Conservation (phyloP, 148 eudicot genomes). For the Agrostemma githago region DNA sequence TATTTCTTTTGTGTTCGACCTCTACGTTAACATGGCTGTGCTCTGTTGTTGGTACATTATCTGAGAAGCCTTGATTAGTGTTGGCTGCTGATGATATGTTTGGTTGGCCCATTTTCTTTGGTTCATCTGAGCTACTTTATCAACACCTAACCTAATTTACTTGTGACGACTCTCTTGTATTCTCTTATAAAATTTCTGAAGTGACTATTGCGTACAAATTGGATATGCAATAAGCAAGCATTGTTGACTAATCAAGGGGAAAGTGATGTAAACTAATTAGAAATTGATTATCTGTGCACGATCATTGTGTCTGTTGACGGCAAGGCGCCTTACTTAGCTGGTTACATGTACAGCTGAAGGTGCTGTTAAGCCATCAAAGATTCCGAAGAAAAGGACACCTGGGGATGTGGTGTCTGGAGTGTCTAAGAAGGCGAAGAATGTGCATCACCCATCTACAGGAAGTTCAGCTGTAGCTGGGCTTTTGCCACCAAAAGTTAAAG, state of each 20-base stretch:
- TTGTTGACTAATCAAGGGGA: neutral
- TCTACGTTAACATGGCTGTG: neutral
- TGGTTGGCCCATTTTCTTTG: neutral
- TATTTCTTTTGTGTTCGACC: neutral
- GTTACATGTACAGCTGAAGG: slow-evolving; percentile 26
- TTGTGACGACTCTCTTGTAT: neutral
- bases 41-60: neutral
- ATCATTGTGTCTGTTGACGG: neutral
- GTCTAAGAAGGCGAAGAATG: slow-evolving; percentile 29
- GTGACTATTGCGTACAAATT: neutral
- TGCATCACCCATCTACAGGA: slow-evolving; percentile 16
- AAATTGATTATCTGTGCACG: neutral
- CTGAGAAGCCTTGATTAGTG: neutral
- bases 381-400: slow-evolving; percentile 32
- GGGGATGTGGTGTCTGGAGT: slow-evolving; percentile 28
- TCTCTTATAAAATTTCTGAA: neutral
- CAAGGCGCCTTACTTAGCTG: slow-evolving; percentile 5
- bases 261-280: neutral
- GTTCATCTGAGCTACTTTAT: neutral
- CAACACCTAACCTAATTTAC: neutral
- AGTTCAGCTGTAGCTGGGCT: slow-evolving; percentile 12
- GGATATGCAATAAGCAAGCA: neutral
- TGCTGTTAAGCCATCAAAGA: slow-evolving; percentile 22
- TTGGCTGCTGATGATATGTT: neutral
- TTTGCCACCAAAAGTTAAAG: slow-evolving; percentile 10